phyloP scores from a whole-genome alignment of 768 basidiomycete species.

The Serendipita sp. region DNA sequence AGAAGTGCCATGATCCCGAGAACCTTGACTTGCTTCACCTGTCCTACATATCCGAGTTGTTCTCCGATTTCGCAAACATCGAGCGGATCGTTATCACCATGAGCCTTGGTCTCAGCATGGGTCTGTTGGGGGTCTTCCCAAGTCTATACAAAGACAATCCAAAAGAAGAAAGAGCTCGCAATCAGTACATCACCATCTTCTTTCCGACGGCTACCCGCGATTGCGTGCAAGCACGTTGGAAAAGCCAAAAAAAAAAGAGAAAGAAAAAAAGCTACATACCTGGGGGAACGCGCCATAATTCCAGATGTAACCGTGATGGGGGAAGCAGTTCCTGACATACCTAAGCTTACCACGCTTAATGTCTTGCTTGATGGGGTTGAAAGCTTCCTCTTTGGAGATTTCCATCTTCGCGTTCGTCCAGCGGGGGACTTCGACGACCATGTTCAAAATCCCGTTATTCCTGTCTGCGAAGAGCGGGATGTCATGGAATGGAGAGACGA shows the following conservation, averaged over 20 bases:
- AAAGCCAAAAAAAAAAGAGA: not conserved
- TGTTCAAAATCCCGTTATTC: slow-evolving; percentile 91
- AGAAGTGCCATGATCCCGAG: slow-evolving; percentile 99
- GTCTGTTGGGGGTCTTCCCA: slow-evolving; percentile 86
- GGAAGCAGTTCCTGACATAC: slow-evolving; percentile 99
- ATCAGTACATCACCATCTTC: not conserved
- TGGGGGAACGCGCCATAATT: slow-evolving; percentile 99
- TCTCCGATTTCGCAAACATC: slow-evolving; percentile 99
- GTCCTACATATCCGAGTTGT: slow-evolving; percentile 90
- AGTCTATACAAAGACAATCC: slow-evolving; percentile 39
- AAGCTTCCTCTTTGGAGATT: slow-evolving; percentile 93
- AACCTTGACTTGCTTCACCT: slow-evolving; percentile 99
- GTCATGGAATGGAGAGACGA: slow-evolving; percentile 84
- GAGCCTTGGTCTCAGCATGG: slow-evolving; percentile 96
- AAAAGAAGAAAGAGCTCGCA: no score
- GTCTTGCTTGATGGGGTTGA: slow-evolving; percentile 99
- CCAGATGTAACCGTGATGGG: slow-evolving; percentile 99
- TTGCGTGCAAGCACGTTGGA: not conserved
- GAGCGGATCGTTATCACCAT: slow-evolving; percentile 97
- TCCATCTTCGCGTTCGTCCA: slow-evolving; percentile 99
- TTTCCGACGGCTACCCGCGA: not conserved
- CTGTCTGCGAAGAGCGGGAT: slow-evolving; percentile 96
- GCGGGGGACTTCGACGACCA: slow-evolving; percentile 94
- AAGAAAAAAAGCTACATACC: slow-evolving; percentile 30
- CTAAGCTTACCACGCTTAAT: slow-evolving; percentile 92